Base-by-base conservation (phyloP, 2,329 filamentous ascomycete genomes). In the Knufia fluminis region DNA sequence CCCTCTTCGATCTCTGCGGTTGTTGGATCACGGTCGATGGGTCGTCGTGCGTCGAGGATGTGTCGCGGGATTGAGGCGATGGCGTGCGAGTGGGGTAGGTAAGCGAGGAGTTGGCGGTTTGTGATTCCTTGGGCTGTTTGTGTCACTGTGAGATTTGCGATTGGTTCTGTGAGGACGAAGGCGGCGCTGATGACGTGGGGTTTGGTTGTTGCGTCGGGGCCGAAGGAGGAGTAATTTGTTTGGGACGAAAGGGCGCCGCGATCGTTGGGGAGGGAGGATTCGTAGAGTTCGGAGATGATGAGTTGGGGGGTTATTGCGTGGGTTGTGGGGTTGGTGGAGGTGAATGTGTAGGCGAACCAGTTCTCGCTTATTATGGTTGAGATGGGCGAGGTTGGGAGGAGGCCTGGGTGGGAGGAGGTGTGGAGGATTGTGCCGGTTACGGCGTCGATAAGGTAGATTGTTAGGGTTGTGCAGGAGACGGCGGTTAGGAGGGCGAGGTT, bases 81-180 rank as follows among this genome's bases (percentile, higher is more conserved):
- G 32, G 85, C 77, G 61, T 86, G 82, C 1, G 81, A 77, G 26
- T 81, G 76, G 0, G 88, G 80, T 1, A 95, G 73, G 33, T 85
- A 85, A 40, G 84, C 88, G 10, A 98, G 75, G 2, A 98, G 73
- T 57, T 91, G 82, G 14, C 88, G 82, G 36, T 81, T 84, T 1
- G 87, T 86, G 61, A 98, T 95, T 24, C 92, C 92, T 70, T 98
- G 92, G 23, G 85, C 78, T 0, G 92, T 98, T 63, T 90, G 83
- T 0, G 90, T 92, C 14, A 95, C 86, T 0, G 86, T 76, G 62
- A 98, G 80, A 46, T 83, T 78, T 14, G 80, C 80, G 52, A 97
- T 82, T n/a, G 85, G 78, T 52, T 86, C 82, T 0, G 85, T 80
- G 53, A 96, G 78, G 54, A 95, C 74, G 64, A 83, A 97, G 1